Conservation (phyloP, 2,329 filamentous ascomycete species). For the Colletotrichum tofieldiae region DNA sequence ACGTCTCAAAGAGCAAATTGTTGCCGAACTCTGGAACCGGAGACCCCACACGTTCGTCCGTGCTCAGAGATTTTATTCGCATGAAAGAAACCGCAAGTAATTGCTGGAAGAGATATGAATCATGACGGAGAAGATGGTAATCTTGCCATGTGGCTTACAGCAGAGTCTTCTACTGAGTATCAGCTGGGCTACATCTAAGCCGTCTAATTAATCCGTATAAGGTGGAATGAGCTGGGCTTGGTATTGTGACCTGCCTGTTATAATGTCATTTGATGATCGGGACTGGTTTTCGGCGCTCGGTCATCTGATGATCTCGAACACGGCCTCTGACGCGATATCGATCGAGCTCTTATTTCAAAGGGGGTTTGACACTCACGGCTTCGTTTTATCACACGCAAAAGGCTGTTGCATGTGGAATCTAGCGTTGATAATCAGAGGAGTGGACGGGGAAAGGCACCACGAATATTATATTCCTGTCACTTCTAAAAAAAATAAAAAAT, state of each 20-base stretch:
- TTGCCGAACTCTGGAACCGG: slow-evolving; percentile 5
- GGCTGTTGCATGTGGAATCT: no score
- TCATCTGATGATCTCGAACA: neutral
- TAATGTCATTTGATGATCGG: neutral
- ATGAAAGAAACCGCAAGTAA: neutral
- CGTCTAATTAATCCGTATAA: neutral
- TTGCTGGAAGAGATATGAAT: no score
- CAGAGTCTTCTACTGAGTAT: neutral
- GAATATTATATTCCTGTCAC: no score
- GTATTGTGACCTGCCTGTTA: neutral
- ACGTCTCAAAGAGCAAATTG: neutral
- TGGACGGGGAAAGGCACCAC: no score
- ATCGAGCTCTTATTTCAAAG: no score
- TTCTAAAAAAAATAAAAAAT: no score
- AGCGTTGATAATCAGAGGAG: no score
- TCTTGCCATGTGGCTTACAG: neutral
- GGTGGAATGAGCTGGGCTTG: no score
- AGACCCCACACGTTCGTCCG: slow-evolving; percentile 13
- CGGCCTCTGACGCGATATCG: no score
- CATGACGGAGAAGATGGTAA: neutral
- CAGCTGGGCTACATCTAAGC: neutral
- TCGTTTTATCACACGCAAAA: no score
- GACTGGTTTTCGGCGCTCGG: slow-evolving; percentile 14
- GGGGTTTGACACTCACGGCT: no score
- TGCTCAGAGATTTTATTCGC: neutral